These are phyloP conservation scores for Tuber aestivum DNA, from an alignment of 495 filamentous ascomycete genomes.

Conservation along the genomic window DNA sequence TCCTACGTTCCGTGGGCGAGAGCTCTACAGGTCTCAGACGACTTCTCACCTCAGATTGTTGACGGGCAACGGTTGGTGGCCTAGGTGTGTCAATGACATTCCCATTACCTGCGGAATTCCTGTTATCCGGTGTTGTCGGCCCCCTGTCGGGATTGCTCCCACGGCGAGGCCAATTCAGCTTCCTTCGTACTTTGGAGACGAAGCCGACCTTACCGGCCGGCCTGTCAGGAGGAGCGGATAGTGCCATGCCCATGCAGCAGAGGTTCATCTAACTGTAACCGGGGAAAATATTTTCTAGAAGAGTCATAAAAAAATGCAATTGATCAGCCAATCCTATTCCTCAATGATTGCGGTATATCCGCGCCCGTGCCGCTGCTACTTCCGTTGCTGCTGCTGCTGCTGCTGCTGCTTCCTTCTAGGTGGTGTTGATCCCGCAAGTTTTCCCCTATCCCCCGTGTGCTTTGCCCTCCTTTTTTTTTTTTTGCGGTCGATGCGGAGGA, in stretches of 20 bases:
- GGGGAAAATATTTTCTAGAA: constrained; percentile 34
- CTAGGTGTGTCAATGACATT: constrained; percentile 72
- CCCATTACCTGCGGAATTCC: constrained; percentile 42
- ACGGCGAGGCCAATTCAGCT: constrained; percentile 20
- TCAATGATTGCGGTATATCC: not conserved
- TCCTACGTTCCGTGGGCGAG: constrained; percentile 57
- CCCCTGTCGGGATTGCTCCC: constrained; percentile 6
- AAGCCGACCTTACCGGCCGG: constrained; percentile 29
- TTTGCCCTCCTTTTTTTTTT: not conserved
- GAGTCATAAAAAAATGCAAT: constrained; percentile 36
- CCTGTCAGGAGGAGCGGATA: constrained; percentile 25
- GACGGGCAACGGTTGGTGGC: constrained; percentile 68
- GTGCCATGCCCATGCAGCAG: constrained; percentile 39
- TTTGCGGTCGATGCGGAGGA: not conserved
- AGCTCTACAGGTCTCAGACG: constrained; percentile 58
- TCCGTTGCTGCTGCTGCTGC: no score
- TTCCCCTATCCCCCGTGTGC: not conserved
- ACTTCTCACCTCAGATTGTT: constrained; percentile 71
- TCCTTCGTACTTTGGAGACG: constrained; percentile 28
- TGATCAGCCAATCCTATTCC: constrained; percentile 16
- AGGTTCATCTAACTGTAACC: constrained; percentile 41
- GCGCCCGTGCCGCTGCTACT: not conserved
- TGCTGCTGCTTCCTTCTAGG: not conserved
- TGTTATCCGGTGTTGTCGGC: not conserved
- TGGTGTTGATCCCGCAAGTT: not conserved